These are phyloP conservation scores for Phytophthora brassicae DNA, from an alignment of 352 stramenopile species.

Conservation along the genomic window DNA sequence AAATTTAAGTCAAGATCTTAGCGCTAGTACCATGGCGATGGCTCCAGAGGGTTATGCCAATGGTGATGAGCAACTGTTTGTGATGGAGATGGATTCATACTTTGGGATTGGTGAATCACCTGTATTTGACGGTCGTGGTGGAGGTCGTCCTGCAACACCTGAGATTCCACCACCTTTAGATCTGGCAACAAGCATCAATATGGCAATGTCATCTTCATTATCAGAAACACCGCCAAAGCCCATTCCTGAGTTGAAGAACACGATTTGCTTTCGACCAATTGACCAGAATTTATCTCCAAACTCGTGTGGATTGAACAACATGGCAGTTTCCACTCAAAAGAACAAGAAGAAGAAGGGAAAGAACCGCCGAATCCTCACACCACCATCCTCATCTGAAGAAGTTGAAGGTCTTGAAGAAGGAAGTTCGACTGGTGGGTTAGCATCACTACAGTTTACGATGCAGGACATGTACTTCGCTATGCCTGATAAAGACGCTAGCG, in stretches of 20 bases:
- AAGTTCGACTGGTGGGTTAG: slow-evolving; percentile 23
- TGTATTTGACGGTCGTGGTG: slow-evolving; percentile 55
- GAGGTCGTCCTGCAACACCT: slow-evolving; percentile 20
- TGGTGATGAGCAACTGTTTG: slow-evolving; percentile 73
- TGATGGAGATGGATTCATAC: slow-evolving; percentile 88
- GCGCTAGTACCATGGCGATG: slow-evolving; percentile 30
- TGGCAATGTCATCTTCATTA: slow-evolving; percentile 75
- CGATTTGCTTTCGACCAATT: slow-evolving; percentile 32
- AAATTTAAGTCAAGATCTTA: slow-evolving; percentile 45
- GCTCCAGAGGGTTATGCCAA: slow-evolving; percentile 33
- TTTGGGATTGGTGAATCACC: slow-evolving; percentile 81
- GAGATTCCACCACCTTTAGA: slow-evolving; percentile 61
- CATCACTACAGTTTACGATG: slow-evolving; percentile 73
- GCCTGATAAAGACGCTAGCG: slow-evolving; percentile 38
- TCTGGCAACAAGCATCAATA: slow-evolving; percentile 68
- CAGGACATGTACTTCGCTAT: slow-evolving; percentile 80
- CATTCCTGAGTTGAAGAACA: slow-evolving; percentile 37
- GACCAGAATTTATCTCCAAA: slow-evolving; percentile 17
- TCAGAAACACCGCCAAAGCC: slow-evolving; percentile 36
- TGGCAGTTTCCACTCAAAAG: slow-evolving; percentile 28
- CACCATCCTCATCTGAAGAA: slow-evolving; percentile 21
- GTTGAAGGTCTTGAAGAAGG: slow-evolving; percentile 28
- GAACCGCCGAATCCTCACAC: slow-evolving; percentile 21
- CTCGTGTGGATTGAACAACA: slow-evolving; percentile 14
- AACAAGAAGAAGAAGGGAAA: slow-evolving; percentile 47